Conservation (phyloP, 2,329 filamentous ascomycete genomes). For the Thielaviopsis populi region DNA sequence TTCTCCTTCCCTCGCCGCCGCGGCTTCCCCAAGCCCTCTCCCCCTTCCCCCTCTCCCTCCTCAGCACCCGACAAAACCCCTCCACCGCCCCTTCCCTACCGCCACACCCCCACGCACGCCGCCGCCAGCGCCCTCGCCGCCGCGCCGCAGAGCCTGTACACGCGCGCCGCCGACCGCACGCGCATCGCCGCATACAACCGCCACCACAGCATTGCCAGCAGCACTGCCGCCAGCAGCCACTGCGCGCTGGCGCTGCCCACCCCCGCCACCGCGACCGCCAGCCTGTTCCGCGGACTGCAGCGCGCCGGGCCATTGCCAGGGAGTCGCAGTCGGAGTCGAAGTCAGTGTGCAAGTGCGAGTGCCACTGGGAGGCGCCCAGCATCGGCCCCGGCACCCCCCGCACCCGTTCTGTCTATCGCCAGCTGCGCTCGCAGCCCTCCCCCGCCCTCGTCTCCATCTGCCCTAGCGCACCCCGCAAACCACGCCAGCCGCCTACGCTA, state of each 20-base stretch:
- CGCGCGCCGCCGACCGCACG: constrained; percentile 7
- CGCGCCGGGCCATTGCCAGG: too few species aligned
- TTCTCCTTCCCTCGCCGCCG: constrained; percentile 15
- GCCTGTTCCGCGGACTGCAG: constrained; percentile 2
- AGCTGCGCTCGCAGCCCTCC: too few species aligned
- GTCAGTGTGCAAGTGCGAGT: too few species aligned
- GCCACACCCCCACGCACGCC: constrained; percentile 17
- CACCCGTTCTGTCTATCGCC: too few species aligned
- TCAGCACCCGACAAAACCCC: constrained; percentile 8
- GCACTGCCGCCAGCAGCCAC: background rate
- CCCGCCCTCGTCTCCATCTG: too few species aligned
- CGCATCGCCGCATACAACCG: constrained; percentile 14
- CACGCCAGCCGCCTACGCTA: background rate
- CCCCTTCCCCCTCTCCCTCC: background rate
- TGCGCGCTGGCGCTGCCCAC: background rate
- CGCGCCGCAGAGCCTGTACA: constrained; percentile 9
- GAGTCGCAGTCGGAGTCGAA: too few species aligned
- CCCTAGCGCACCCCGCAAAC: background rate
- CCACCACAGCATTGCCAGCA: background rate
- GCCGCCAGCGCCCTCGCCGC: constrained; percentile 16
- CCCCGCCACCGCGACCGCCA: background rate
- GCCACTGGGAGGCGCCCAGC: too few species aligned
- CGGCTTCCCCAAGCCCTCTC: background rate
- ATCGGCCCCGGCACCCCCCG: too few species aligned
- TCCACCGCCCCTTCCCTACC: constrained; percentile 6